Evolutionary conservation across 768 basidiomycete genomes (phyloP).

Genomic region (Mycena chlorophos): DNA sequence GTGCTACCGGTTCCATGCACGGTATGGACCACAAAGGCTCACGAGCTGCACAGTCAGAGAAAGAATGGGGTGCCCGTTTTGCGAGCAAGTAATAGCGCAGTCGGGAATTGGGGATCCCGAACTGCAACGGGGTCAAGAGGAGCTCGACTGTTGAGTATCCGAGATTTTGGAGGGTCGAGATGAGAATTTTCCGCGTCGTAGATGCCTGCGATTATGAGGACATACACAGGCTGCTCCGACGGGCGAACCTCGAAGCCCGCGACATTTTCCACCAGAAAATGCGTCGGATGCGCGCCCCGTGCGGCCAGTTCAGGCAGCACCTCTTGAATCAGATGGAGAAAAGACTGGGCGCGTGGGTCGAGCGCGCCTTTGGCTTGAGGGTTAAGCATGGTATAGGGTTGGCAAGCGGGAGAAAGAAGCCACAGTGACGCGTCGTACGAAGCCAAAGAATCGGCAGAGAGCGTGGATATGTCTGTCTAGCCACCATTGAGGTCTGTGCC

Average conservation of each 20-base stretch:
- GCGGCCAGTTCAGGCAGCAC: constrained; percentile 61
- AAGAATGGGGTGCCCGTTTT: constrained; percentile 36
- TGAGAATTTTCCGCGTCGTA: constrained; percentile 56
- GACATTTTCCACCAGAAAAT: constrained; percentile 76
- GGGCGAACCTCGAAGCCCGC: constrained; percentile 74
- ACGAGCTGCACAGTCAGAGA: constrained; percentile 20
- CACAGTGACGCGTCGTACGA: constrained; percentile 61
- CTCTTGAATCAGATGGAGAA: constrained; percentile 64
- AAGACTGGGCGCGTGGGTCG: constrained; percentile 76
- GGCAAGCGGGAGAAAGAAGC: constrained; percentile 82
- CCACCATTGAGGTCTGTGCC: neutral
- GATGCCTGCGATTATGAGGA: constrained; percentile 49
- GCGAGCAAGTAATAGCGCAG: constrained; percentile 80
- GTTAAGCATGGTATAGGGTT: constrained; percentile 81
- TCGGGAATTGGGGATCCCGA: constrained; percentile 80
- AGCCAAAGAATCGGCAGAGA: constrained; percentile 51
- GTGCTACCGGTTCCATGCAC: constrained; percentile 15
- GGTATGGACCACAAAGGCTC: constrained; percentile 57
- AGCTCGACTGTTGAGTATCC: constrained; percentile 64
- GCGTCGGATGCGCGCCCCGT: constrained; percentile 49
- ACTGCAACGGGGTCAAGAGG: constrained; percentile 73
- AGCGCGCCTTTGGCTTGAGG: constrained; percentile 65
- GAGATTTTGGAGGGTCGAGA: constrained; percentile 50
- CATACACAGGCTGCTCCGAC: constrained; percentile 3
- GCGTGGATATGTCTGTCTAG: constrained; percentile 62